phyloP scores from a whole-genome alignment of 129 eudicot species.

The Pulicaria dysenterica region DNA sequence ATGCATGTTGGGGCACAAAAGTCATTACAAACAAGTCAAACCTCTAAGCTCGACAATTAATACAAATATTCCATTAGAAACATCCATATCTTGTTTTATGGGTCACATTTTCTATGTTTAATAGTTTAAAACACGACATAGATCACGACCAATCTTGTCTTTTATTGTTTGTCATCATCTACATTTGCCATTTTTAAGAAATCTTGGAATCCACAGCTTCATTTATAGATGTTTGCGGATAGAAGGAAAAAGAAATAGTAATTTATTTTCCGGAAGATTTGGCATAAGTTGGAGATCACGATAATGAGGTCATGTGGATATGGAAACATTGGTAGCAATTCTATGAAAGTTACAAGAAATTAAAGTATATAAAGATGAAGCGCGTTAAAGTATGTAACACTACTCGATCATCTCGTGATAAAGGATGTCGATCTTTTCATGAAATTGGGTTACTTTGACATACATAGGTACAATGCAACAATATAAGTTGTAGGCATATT shows the following conservation, averaged over 20 bases:
- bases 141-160: constrained; percentile 43
- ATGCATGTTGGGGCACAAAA: constrained; percentile 10
- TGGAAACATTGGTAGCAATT: too few relatives aligned
- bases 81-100: constrained; percentile 46
- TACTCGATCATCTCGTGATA: too few relatives aligned
- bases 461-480: too few relatives aligned
- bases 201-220: constrained; percentile 19
- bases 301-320: too few relatives aligned
- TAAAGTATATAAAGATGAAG: too few relatives aligned
- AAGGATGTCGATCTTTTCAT: too few relatives aligned
- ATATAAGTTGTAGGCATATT: too few relatives aligned
- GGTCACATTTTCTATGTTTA: constrained; percentile 30
- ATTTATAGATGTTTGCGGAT: constrained; percentile 10
- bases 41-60: constrained; percentile 34
- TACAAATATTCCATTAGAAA: constrained; percentile 51
- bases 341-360: too few relatives aligned
- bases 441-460: too few relatives aligned
- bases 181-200: not conserved
- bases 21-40: constrained; percentile 10
- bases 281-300: too few relatives aligned
- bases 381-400: too few relatives aligned
- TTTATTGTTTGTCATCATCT: constrained; percentile 24
- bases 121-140: constrained; percentile 34
- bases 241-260: not conserved
- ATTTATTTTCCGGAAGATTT: not conserved